These are phyloP conservation scores for Rosa multiflora DNA, from an alignment of 306 rosid species.

Conservation along the genomic window DNA sequence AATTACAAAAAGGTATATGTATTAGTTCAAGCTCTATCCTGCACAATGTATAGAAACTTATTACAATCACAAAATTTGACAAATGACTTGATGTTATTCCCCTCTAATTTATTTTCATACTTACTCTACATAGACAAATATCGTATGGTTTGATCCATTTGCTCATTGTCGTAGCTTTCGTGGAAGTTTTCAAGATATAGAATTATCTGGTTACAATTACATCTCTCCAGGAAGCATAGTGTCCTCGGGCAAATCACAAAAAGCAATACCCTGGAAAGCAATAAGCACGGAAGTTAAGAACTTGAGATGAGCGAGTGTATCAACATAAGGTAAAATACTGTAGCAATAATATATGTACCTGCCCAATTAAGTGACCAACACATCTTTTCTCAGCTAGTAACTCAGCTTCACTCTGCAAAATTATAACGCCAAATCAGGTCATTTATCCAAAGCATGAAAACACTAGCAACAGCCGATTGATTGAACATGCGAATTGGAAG, in stretches of 20 bases:
- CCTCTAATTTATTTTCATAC: conserved; percentile 10
- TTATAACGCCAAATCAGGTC: not conserved
- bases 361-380: conserved; percentile 93
- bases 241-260: conserved; percentile 93
- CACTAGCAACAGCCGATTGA: not conserved
- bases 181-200: not conserved
- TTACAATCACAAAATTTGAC: conserved; percentile 28
- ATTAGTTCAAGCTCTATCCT: not conserved
- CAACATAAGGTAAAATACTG: not conserved
- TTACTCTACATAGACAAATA: conserved; percentile 9
- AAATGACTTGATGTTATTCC: not conserved
- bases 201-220: conserved; percentile 32
- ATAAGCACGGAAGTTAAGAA: not conserved
- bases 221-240: conserved; percentile 99
- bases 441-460: not conserved
- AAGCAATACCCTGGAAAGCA: conserved; percentile 66
- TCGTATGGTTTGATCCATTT: not conserved
- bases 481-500: not conserved
- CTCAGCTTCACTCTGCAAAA: conserved; percentile 87
- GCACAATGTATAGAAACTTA: conserved; percentile 18
- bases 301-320: conserved; percentile 15
- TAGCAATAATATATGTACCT: conserved; percentile 48
- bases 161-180: not conserved
- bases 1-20: not conserved
- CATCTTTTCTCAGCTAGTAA: conserved; percentile 93